Base-by-base conservation (phyloP, 257 asterid genomes). In the Fraxinus cuspidata region DNA sequence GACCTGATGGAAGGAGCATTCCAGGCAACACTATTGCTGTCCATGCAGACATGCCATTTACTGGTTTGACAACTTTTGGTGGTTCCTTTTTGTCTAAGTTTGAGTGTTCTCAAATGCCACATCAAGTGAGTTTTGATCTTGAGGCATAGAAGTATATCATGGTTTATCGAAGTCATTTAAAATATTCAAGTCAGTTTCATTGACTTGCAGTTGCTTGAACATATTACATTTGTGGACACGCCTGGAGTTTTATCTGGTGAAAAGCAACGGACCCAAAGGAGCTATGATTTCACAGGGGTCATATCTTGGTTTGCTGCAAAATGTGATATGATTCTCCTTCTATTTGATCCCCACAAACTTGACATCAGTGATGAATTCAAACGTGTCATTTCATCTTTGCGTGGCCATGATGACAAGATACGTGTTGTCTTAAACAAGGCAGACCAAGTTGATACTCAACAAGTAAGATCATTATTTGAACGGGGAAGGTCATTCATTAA, bases 281-380 rank as follows among this genome's bases (percentile, higher is more conserved):
- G 98, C 82, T 95, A 95, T 78, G 99, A 95, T 81, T 95, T 95
- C 80, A 95, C 98, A 0, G 99, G 99, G 34, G 99, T 91, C 58
- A 93, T 93, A 81, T 95, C 99, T 42, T 95, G 99, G 99, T 95
- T 95, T 87, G 99, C 99, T 13, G 94, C 98, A 32, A 95, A 95
- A 85, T 93, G 96, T 19, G 99, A 95, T 81, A 51, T 95, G 69
- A 92, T 95, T 70, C 97, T 95, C 74, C 98, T 95, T 38, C 79
- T 95, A 2, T 95, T 95, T 81, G 99, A 95, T 74, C 99, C 99
- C 63, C 99, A 95, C 84, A 95, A 95, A 38, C 97, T 95, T 74
- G 99, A 95, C 82, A 93, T 95, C 51, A 95, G 99, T 63, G 99
- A 93, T 70, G 99, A 95, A 85, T 95, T 95, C 82, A 93, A 93